Evolutionary conservation across 2,329 filamentous ascomycete species (phyloP).

Genomic region (Talaromyces sp.): DNA sequence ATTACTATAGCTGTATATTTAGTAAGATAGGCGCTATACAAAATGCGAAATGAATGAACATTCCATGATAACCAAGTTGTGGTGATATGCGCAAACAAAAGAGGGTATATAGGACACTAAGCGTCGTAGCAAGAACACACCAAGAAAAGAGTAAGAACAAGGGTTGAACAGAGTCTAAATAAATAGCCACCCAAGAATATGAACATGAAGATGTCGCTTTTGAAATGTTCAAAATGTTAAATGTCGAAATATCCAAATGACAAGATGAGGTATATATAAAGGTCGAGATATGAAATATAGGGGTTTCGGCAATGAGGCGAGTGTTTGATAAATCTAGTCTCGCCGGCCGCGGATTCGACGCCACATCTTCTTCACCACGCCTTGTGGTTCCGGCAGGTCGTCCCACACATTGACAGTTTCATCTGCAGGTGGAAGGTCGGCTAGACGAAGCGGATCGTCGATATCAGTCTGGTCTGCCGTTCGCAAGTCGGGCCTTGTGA

Average conservation of each 20-base stretch:
- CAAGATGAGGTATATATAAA: not conserved
- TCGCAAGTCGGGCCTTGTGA: constrained; percentile 83
- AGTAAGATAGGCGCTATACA: not conserved
- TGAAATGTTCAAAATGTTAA: not conserved
- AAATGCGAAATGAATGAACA: not conserved
- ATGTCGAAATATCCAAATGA: not conserved
- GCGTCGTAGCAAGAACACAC: not conserved
- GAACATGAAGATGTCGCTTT: constrained; percentile 3
- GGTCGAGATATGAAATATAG: not conserved
- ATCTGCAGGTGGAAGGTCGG: constrained; percentile 45
- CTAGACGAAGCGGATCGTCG: constrained; percentile 53
- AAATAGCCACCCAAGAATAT: constrained; percentile 7
- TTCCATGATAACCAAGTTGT: not conserved
- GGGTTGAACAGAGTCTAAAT: constrained; percentile 1
- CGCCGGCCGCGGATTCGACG: constrained; percentile 33
- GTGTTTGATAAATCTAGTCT: constrained; percentile 6
- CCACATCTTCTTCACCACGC: constrained; percentile 42
- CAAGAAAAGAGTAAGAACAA: constrained; percentile 1
- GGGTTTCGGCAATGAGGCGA: not conserved
- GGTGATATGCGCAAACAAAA: constrained; percentile 4
- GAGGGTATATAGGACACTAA: constrained; percentile 11
- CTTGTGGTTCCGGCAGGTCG: constrained; percentile 35
- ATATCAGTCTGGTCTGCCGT: constrained; percentile 29
- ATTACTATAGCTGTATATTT: not conserved
- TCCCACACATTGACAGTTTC: constrained; percentile 41